Base-by-base conservation (phyloP, 192 early-diverging fungal species). In the Haplosporangium gracile region DNA sequence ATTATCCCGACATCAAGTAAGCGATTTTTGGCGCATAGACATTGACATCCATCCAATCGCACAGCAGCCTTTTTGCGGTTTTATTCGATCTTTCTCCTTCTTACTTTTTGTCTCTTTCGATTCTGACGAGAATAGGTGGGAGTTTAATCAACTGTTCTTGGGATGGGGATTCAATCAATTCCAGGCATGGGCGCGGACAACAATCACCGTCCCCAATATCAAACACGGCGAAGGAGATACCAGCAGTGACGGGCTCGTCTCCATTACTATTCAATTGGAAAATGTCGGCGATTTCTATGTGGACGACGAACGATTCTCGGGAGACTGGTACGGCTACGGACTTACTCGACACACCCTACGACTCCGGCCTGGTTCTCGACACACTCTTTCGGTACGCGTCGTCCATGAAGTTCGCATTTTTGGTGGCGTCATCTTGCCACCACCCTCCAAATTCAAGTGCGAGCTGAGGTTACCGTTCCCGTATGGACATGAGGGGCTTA, bases 341-440 rank as follows among this genome's bases (percentile, higher is more conserved):
- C 87, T 85, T 2, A 89, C 88, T 5, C 73, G 77, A 4, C 88
- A 92, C 89, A 90, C 91, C 8, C 78, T 82, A 47, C 85, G 73
- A 55, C 78, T 96, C 16, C 68, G 73, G 5, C 80, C 83, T n/a
- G 93, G 93, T 7, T 51, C 71, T 11, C 68, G 18, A 16, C 94
- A 96, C 57, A 85, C 65, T 2, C 71, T 96, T 0, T 89, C 90
- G 47, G 89, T 96, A 5, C 90, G 91, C 34, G 76, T 93, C 0
- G 88, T 92, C 1, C 90, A 94, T 90, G 95, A 96, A 80, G 91
- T 95, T 10, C 90, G 95, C 9, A 87, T 95, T 11, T 93, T 92
- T 89, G 95, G 95, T 20, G 94, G 91, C 63, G 88, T 79, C 4
- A 69, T 73, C 24, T 29, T 72, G 77, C 89, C 76, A 63, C 90